Percentiles rank a stretch among this genome's conserved stretches.
Evolutionary conservation across 2,329 filamentous ascomycete genomes (phyloP).

Genomic region (Aspergillus sp.): DNA sequence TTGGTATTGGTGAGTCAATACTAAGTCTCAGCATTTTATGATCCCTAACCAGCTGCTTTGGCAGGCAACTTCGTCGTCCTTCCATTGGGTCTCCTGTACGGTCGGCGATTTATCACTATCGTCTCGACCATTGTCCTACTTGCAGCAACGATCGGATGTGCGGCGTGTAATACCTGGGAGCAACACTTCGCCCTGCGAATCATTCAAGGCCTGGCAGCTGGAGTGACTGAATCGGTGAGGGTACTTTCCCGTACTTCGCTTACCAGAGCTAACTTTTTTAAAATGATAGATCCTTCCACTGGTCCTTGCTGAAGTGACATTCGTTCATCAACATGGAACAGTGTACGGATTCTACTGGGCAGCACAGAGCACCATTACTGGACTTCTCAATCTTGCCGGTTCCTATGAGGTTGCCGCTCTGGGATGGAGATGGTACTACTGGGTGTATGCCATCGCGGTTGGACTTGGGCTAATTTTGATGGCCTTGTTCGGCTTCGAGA

Average conservation of each 20-base stretch:
- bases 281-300: slow-evolving; percentile 38
- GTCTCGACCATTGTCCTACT: slow-evolving; percentile 37
- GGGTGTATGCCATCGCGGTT: slow-evolving; percentile 43
- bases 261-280: neutral
- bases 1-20: slow-evolving; percentile 40
- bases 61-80: slow-evolving; percentile 44
- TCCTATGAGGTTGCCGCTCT: slow-evolving; percentile 43
- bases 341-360: slow-evolving; percentile 48
- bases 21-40: neutral
- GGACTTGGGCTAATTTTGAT: slow-evolving; percentile 43
- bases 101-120: slow-evolving; percentile 44
- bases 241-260: neutral
- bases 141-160: slow-evolving; percentile 40
- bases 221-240: slow-evolving; percentile 42
- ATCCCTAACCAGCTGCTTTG: neutral
- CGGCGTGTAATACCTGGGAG: slow-evolving; percentile 37
- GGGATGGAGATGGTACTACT: slow-evolving; percentile 51
- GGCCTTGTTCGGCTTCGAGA: slow-evolving; percentile 48
- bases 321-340: slow-evolving; percentile 45
- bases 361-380: slow-evolving; percentile 41
- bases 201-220: slow-evolving; percentile 44
- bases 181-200: slow-evolving; percentile 45
- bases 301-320: slow-evolving; percentile 47
- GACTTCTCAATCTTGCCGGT: slow-evolving; percentile 38
- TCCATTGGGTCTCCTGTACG: slow-evolving; percentile 44